Evolutionary conservation across 2,329 filamentous ascomycete genomes (phyloP), one percentile per base, ranked within the genome.

Genomic region (Calonectria pseudoturangicola): DNA sequence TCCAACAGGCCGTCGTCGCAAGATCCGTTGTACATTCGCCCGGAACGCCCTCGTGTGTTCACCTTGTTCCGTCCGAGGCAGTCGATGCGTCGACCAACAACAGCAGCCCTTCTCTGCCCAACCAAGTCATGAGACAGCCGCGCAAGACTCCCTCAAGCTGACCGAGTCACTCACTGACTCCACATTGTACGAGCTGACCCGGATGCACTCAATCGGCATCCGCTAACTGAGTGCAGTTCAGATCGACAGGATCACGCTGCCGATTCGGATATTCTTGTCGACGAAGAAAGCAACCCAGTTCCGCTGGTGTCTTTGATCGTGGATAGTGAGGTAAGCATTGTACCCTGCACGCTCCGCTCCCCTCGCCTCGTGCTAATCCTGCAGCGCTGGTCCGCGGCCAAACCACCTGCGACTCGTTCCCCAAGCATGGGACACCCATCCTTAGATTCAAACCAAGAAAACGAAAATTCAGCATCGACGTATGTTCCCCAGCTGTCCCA

Each of bases 1-100:
- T 18, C 41, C 5, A 3, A 27, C 28, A 88, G 86, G 86, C 70
- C 84, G 86, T 58, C 83, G 86, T 18, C 84, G 86, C 51, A 88
- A 88, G 77, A 87, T 87, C 36, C 83, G 86, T 56, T 88, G 86
- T 75, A 84, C 84, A 51, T 87, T 81, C 68, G 73, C 82, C 28
- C 71, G 82, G 10, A 84, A 84, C 50, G 84, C 84, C 66, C 78
- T 82, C 28, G 80, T 84, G n/a, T 88, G 86, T 75, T 82, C 82
- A 8, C 81, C 85, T 72, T 88, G 86, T 78, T 43, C 48, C 15
- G 15, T 28, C 15, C 70, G 70, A 2, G 58, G 62, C 2, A 50
- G 28, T 7, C 28, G 18, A 41, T 72, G 70, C 21, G n/a, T 72
- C 15, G 60, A 65, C 6, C 70, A 72, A 27, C 48, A 36, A 16